Base-by-base conservation (phyloP, 1,139 yeast species). In the Debaryomyces udenii region DNA sequence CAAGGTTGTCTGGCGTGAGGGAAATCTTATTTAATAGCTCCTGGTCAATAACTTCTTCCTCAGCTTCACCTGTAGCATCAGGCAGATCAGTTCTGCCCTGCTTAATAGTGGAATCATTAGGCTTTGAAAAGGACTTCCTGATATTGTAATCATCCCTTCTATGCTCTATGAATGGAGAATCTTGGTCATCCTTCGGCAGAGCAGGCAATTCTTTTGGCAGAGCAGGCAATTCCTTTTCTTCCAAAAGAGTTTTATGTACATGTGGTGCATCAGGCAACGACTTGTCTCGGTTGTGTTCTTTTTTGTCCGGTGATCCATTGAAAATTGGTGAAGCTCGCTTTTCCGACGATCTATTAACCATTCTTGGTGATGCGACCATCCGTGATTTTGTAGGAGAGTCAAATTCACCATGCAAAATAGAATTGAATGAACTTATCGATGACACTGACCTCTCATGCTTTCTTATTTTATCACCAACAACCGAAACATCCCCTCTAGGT, bases 401-500 rank as follows among this genome's bases (percentile, higher is more conserved):
- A 17, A 18, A 28, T 9, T 40, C 39, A 31, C 23, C 27, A 11
- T 35, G 45, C n/a, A 54, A 43, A 14, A 56, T 39, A 7, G 58
- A 53, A 33, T 49, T 57, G 40, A 55, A 59, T 9, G 61, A 58
- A 34, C 58, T 57, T 18, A 61, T 59, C 2, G 63, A 62, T 7
- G 62, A 61, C 7, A 56, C 55, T 1, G 62, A 42, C 17, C 61
- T 45, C 17, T 50, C 52, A 38, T 59, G 61, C 41, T 56, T 61
- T 31, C 59, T 49, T 22, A 61, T 51, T 33, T 51, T 56, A 37
- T 45, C 52, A 4, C 51, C 55, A 15, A 50, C 51, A 9, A 58
- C 43, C 7, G 61, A 42, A 18, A 46, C 53, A 47, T 69, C 75
- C 1, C 72, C 71, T 41, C 74, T 52, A 1, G 70, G 69, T 2